Evolutionary conservation across 2,329 filamentous ascomycete genomes (phyloP).

Genomic region (Ascochyta lentis): DNA sequence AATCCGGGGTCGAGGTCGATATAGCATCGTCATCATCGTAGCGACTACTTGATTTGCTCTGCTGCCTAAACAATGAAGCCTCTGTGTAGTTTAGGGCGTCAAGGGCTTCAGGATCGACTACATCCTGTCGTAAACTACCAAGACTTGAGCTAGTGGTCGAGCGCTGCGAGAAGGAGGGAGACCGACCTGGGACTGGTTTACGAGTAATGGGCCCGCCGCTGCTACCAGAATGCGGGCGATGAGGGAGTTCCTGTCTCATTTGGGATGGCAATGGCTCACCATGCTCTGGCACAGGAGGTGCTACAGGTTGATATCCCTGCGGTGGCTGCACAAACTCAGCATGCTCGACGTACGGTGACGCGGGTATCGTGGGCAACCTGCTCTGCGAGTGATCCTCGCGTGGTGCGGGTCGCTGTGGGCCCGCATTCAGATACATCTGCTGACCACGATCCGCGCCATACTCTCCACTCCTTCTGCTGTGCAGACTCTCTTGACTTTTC

Average conservation of each 20-base stretch:
- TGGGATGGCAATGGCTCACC: constrained; percentile 34
- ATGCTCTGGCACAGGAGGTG: constrained; percentile 48
- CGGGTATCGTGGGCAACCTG: constrained; percentile 55
- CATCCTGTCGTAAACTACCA: constrained; percentile 51
- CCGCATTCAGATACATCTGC: constrained; percentile 47
- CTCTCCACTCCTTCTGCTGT: constrained; percentile 43
- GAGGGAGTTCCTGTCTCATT: constrained; percentile 31
- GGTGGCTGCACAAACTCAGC: constrained; percentile 46
- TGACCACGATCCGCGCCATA: constrained; percentile 32
- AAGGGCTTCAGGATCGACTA: constrained; percentile 56
- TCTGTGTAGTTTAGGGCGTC: constrained; percentile 46
- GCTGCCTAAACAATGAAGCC: constrained; percentile 36
- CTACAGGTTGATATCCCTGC: constrained; percentile 39
- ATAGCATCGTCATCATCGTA: constrained; percentile 71
- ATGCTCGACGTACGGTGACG: constrained; percentile 52
- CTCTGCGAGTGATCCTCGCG: constrained; percentile 56
- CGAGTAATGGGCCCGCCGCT: constrained; percentile 38
- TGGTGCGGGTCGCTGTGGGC: constrained; percentile 61
- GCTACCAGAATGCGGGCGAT: constrained; percentile 36
- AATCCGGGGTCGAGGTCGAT: constrained; percentile 74
- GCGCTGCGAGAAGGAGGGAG: constrained; percentile 44
- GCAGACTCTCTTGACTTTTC: constrained; percentile 41
- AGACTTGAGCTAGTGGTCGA: constrained; percentile 52
- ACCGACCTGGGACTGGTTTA: constrained; percentile 53
- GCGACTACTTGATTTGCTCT: constrained; percentile 56